These are phyloP conservation scores for Fusarium floridanum DNA, from an alignment of 2,329 filamentous ascomycete species.

Conservation along the genomic window DNA sequence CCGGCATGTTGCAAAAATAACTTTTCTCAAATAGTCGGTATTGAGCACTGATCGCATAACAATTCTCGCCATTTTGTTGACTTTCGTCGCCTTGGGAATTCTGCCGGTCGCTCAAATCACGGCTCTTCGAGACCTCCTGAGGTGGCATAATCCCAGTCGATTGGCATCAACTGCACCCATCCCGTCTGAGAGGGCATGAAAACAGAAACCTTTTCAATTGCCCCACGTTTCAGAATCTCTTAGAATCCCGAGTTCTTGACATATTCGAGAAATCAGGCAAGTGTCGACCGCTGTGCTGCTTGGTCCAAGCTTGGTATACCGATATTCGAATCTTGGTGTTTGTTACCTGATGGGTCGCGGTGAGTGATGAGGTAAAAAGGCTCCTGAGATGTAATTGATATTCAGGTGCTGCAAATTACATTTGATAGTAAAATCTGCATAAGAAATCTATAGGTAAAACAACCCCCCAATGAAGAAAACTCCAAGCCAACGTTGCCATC, in stretches of 20 bases:
- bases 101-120: background rate
- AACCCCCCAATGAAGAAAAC: background rate
- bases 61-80: background rate
- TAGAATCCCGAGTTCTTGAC: background rate
- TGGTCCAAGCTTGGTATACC: too few species aligned
- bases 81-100: background rate
- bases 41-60: background rate
- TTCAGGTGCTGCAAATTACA: background rate
- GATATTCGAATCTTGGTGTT: too few species aligned
- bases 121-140: background rate
- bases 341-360: background rate
- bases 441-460: background rate
- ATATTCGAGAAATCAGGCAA: too few species aligned
- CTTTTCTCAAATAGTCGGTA: background rate
- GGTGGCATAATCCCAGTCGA: background rate
- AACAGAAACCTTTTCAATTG: background rate
- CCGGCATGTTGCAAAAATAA: constrained; percentile 1
- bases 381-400: background rate
- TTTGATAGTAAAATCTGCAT: background rate
- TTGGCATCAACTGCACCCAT: background rate
- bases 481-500: background rate
- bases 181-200: background rate
- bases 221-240: background rate
- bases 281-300: too few species aligned
- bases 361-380: background rate